phyloP scores from a whole-genome alignment of 2,329 filamentous ascomycete genomes.

The Scedosporium apiospermum region DNA sequence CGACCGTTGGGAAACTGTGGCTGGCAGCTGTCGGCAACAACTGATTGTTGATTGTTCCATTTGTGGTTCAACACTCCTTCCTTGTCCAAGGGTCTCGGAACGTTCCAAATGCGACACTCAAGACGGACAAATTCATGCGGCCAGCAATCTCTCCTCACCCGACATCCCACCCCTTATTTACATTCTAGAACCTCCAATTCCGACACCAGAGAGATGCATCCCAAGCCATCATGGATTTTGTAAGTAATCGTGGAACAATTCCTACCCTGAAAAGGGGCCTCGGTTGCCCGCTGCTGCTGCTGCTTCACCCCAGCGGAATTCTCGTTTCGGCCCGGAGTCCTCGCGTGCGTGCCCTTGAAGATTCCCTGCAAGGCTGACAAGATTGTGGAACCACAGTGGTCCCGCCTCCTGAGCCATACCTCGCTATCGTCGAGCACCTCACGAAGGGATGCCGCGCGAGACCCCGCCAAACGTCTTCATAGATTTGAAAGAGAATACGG shows the following conservation, averaged over 20 bases:
- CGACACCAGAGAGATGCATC: conserved; percentile 31
- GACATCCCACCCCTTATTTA: not conserved
- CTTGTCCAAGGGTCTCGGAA: not conserved
- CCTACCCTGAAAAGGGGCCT: not conserved
- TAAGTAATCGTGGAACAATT: conserved; percentile 22
- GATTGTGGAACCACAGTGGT: conserved; percentile 39
- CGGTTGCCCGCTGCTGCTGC: not conserved
- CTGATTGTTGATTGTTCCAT: not conserved
- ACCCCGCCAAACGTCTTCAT: conserved; percentile 54
- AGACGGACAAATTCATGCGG: conserved; percentile 1
- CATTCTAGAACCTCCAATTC: not conserved
- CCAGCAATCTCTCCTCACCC: not conserved
- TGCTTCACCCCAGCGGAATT: not conserved
- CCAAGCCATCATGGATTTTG: conserved; percentile 46
- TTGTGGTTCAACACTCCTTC: not conserved
- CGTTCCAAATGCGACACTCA: conserved; percentile 1
- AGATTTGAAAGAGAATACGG: conserved; percentile 59
- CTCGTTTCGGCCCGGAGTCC: not conserved
- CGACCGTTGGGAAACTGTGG: not conserved
- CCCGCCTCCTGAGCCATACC: conserved; percentile 55
- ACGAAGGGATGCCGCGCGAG: conserved; percentile 50
- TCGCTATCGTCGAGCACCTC: conserved; percentile 46
- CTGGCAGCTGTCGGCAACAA: not conserved
- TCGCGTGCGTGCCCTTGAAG: conserved; percentile 6
- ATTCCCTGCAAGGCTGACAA: conserved; percentile 11